phyloP scores from a whole-genome alignment of 495 filamentous ascomycete species.

The Halenospora varia region DNA sequence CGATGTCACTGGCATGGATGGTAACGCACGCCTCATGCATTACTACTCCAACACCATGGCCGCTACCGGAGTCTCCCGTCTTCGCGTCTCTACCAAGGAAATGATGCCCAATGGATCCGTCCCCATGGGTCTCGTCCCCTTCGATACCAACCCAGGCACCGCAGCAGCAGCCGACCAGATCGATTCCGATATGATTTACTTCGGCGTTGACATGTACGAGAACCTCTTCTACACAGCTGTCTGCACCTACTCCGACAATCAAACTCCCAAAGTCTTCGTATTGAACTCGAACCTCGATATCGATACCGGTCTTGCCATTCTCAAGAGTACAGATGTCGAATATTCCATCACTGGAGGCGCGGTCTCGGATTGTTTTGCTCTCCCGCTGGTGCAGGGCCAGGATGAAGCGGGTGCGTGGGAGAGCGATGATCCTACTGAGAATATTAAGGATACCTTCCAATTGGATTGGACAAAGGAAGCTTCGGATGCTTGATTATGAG shows the following conservation, averaged over 20 bases:
- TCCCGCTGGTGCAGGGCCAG: too few species aligned
- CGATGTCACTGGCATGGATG: slow-evolving; percentile 8
- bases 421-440: too few species aligned
- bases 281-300: slow-evolving; percentile 8
- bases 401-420: too few species aligned
- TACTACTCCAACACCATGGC: slow-evolving; percentile 25
- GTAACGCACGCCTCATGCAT: slow-evolving; percentile 12
- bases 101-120: not conserved
- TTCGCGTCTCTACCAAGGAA: not conserved
- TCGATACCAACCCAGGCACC: too few species aligned
- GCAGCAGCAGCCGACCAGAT: not conserved
- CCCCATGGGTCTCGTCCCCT: too few species aligned
- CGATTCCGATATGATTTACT: not conserved
- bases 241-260: not conserved
- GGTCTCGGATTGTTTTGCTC: slow-evolving; percentile 19
- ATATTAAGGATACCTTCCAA: too few species aligned
- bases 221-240: not conserved
- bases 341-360: slow-evolving; percentile 21
- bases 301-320: slow-evolving; percentile 18
- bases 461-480: too few species aligned
- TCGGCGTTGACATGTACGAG: not conserved
- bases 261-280: not conserved
- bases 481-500: too few species aligned
- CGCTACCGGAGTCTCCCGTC: slow-evolving; percentile 16
- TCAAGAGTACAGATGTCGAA: slow-evolving; percentile 16